These are phyloP conservation scores for Lactarius quietus DNA, from an alignment of 768 basidiomycete genomes.

Conservation along the genomic window DNA sequence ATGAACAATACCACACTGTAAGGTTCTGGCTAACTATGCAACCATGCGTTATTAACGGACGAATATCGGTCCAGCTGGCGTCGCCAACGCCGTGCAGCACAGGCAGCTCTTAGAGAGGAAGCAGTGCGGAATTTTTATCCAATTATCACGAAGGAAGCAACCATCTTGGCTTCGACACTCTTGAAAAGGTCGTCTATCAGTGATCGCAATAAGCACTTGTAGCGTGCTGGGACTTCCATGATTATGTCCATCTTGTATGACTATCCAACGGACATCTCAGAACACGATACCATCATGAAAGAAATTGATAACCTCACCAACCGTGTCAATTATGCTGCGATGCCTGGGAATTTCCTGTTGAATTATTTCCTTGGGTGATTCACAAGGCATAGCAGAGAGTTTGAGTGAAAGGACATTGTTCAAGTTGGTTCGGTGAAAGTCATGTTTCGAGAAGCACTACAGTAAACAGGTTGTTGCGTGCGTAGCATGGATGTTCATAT, in stretches of 20 bases:
- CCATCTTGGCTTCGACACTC: constrained; percentile 30
- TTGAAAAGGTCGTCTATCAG: constrained; percentile 27
- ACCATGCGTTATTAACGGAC: not conserved
- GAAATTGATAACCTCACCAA: not conserved
- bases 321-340: not conserved
- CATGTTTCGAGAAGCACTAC: not conserved
- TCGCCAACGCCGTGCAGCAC: constrained; percentile 22
- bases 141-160: constrained; percentile 32
- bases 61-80: constrained; percentile 30
- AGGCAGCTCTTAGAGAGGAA: constrained; percentile 31
- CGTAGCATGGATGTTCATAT: not conserved
- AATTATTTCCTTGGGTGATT: constrained; percentile 18
- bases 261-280: constrained; percentile 9
- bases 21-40: not conserved
- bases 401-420: not conserved
- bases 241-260: constrained; percentile 28
- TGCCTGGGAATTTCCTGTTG: not conserved
- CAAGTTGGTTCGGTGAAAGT: not conserved
- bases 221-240: constrained; percentile 26
- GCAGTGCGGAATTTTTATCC: constrained; percentile 27
- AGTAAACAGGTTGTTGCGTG: not conserved
- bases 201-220: constrained; percentile 32
- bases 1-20: constrained; percentile 1
- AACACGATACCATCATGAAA: not conserved
- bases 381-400: too few relatives aligned